Evolutionary conservation across 306 rosid species (phyloP), one percentile per base, ranked within the genome.

Genomic region (Cucumis hystrix): DNA sequence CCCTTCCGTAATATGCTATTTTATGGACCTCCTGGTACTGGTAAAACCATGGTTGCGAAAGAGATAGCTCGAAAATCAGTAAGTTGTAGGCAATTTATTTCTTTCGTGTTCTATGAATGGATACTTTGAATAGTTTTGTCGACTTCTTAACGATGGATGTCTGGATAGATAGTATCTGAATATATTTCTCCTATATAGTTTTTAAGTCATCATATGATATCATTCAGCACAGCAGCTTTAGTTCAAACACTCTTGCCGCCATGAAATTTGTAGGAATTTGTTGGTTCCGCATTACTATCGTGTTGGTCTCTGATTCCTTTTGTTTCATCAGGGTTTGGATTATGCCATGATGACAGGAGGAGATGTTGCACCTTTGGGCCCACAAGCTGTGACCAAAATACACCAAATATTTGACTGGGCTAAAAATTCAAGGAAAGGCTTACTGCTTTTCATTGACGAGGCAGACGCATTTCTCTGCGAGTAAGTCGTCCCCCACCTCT

Each of bases 341-440:
- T 96, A 96, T 89, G 99, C 99, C 77, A 91, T 96, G 99, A 92
- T 96, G 99, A 96, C 99, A 0, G 99, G 99, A 84, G 99, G 99
- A 72, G 99, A 96, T 79, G 99, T 96, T 84, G 98, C 97, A 55
- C 99, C 99, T 11, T 79, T 96, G 77, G 99, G 99, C 57, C 84
- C 97, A 6, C 97, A 96, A 86, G 98, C 99, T 70, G 98, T 96
- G 64, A 92, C 99, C 23, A 96, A 96, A 89, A 91, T 96, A 77
- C 99, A 96, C 82, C 92, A 96, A 85, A 92, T 96, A 85, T 96
- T 96, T 86, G 99, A 96, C 81, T 96, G 99, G 99, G 94, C 99
- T 64, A 96, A 92, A 85, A 96, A 89, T 69, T 91, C 99, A 0
- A 92, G 85, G 20, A 92, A 89, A 81, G 99, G 99, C 75, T 82